phyloP scores from a whole-genome alignment of 805 yeast genomes.

The Barnettozyma populi region DNA sequence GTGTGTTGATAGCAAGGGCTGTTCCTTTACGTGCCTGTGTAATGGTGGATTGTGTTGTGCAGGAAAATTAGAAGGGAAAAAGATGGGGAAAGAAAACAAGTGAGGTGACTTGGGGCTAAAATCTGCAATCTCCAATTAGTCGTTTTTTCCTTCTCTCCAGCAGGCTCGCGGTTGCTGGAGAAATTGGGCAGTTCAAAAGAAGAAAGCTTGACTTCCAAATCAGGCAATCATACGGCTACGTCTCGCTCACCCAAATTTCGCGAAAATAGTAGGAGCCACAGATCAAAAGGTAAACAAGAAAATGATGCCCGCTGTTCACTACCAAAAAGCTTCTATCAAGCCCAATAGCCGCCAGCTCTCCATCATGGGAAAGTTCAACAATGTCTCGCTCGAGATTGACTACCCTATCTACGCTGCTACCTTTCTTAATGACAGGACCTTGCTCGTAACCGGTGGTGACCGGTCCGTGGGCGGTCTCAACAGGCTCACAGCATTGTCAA shows the following conservation, averaged over 20 bases:
- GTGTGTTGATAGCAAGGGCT: too few relatives aligned
- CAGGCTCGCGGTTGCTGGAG: background rate
- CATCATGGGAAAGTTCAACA: slow-evolving; percentile 18
- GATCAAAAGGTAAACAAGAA: background rate
- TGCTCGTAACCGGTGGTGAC: slow-evolving; percentile 88
- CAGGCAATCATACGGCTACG: background rate
- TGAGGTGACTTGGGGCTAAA: too few relatives aligned
- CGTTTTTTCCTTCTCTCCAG: too few relatives aligned
- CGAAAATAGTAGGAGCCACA: background rate
- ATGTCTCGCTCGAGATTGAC: slow-evolving; percentile 35
- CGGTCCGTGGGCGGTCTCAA: slow-evolving; percentile 31
- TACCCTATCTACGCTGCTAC: slow-evolving; percentile 80
- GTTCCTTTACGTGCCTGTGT: too few relatives aligned
- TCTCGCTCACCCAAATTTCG: background rate
- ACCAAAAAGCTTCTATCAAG: too few relatives aligned
- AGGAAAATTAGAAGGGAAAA: too few relatives aligned
- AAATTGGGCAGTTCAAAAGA: background rate
- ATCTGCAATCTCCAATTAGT: too few relatives aligned
- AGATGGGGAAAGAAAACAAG: too few relatives aligned
- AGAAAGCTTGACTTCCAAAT: slow-evolving; percentile 1
- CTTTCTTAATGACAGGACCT: slow-evolving; percentile 56
- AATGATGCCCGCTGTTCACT: background rate
- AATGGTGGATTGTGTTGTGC: too few relatives aligned
- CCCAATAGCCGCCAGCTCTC: background rate
- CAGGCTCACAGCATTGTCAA: slow-evolving; percentile 65